Percentiles rank a stretch among this genome's conserved stretches.
Conservation (phyloP, 179 eudicot species). For the Spinacia oleracea region DNA sequence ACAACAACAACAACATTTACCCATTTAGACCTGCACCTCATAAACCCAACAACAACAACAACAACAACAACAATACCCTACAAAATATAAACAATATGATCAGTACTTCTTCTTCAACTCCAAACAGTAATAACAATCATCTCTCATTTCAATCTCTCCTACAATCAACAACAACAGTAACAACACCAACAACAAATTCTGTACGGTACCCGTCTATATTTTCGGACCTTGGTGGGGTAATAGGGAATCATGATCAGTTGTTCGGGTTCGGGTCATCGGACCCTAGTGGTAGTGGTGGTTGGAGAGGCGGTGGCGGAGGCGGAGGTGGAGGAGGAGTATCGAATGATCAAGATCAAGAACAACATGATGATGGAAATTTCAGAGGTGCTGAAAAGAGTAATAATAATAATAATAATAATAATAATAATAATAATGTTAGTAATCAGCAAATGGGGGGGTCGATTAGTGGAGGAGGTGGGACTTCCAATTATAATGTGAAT, state of each 20-base stretch:
- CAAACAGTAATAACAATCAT: background rate
- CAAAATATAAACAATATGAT: background rate
- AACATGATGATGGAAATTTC: background rate
- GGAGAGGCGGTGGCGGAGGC: background rate
- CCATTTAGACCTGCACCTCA: constrained; percentile 52
- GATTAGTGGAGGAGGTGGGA: constrained; percentile 27
- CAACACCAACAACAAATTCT: background rate
- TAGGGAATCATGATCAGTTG: constrained; percentile 10
- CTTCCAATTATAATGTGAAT: constrained; percentile 14
- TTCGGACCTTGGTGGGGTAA: constrained; percentile 22
- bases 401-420: constrained; percentile 5
- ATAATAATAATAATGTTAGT: constrained; percentile 19
- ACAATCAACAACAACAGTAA: background rate
- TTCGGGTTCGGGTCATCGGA: constrained; percentile 6
- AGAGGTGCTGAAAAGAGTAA: constrained; percentile 5
- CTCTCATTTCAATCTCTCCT: constrained; percentile 1
- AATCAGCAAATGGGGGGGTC: constrained; percentile 27
- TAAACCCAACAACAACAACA: constrained; percentile 12
- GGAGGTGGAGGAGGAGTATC: background rate
- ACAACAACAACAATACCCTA: background rate
- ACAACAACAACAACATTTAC: constrained; percentile 3
- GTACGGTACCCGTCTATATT: background rate
- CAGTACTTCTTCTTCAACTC: too few relatives aligned
- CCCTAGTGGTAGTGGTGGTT: constrained; percentile 8
- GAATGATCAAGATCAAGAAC: background rate